phyloP scores from a whole-genome alignment of 176 grass and related monocot genomes.

The Oryza coarctata region DNA sequence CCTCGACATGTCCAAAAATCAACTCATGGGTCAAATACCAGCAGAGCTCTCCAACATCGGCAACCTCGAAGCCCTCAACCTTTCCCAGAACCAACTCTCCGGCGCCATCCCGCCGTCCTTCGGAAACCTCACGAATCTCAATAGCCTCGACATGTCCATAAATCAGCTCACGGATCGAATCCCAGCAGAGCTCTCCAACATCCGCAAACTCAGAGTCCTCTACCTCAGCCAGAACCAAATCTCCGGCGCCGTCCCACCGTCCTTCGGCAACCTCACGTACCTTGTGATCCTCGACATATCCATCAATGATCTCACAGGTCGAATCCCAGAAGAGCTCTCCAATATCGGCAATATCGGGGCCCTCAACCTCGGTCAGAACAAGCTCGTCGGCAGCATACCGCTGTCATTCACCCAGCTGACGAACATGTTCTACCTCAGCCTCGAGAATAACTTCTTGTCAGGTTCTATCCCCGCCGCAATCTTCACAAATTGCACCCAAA shows the following conservation, averaged over 20 bases:
- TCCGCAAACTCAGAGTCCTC: background rate
- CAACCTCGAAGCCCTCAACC: constrained; percentile 27
- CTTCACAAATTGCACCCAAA: constrained; percentile 45
- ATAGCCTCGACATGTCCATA: constrained; percentile 16
- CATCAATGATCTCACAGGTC: constrained; percentile 43
- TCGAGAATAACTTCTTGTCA: constrained; percentile 39
- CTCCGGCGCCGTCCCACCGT: background rate
- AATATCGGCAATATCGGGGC: background rate
- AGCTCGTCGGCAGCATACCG: constrained; percentile 47
- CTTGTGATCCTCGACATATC: constrained; percentile 35
- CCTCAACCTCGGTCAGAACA: constrained; percentile 44
- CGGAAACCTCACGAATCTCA: constrained; percentile 32
- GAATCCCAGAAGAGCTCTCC: constrained; percentile 63
- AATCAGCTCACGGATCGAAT: constrained; percentile 51
- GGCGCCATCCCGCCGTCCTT: constrained; percentile 16
- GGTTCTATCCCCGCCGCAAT: constrained; percentile 52
- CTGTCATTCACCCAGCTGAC: constrained; percentile 40
- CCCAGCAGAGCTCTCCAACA: constrained; percentile 58
- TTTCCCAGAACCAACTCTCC: constrained; percentile 38
- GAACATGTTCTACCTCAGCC: constrained; percentile 25
- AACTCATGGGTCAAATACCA: no score
- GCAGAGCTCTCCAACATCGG: no score
- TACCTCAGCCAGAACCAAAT: no score
- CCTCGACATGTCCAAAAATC: constrained; percentile 42
- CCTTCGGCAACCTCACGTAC: constrained; percentile 29